Conservation (phyloP, 78 protist species). For the Polysphondylium violaceum region DNA sequence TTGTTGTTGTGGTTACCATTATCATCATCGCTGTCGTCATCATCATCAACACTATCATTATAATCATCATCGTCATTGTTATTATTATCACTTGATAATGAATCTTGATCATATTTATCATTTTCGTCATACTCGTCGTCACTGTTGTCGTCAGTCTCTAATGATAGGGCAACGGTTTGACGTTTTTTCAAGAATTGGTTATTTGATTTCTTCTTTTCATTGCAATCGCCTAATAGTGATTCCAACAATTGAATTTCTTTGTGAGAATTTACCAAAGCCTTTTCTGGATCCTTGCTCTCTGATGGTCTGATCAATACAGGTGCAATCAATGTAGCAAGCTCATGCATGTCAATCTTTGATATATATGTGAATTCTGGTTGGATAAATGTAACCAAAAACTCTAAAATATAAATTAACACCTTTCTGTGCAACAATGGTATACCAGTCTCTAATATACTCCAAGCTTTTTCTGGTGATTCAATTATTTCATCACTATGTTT, state of each 20-base stretch:
- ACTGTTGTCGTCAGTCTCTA: too few species aligned
- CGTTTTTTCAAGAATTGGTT: not conserved
- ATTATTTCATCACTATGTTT: constrained; percentile 52
- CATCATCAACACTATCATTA: constrained; percentile 1
- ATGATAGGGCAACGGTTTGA: too few species aligned
- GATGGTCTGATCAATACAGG: constrained; percentile 61
- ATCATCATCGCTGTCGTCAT: not conserved
- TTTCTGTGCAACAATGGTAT: constrained; percentile 45
- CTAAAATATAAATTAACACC: constrained; percentile 42
- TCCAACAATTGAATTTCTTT: constrained; percentile 35
- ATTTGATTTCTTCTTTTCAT: constrained; percentile 14
- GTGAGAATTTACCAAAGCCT: constrained; percentile 21
- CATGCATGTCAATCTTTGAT: constrained; percentile 37
- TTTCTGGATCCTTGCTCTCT: constrained; percentile 1
- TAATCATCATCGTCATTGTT: not conserved
- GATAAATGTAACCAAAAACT: constrained; percentile 50
- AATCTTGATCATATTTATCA: too few species aligned
- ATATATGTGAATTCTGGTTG: constrained; percentile 31
- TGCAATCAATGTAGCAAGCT: constrained; percentile 21
- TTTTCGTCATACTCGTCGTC: too few species aligned
- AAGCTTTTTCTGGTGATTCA: constrained; percentile 31
- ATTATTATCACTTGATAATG: not conserved
- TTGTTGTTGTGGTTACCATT: not conserved
- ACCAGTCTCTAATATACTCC: constrained; percentile 40
- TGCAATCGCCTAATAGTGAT: constrained; percentile 35